Evolutionary conservation across 23 red algal species (phyloP).

Genomic region (Gracilaria domingensis): DNA sequence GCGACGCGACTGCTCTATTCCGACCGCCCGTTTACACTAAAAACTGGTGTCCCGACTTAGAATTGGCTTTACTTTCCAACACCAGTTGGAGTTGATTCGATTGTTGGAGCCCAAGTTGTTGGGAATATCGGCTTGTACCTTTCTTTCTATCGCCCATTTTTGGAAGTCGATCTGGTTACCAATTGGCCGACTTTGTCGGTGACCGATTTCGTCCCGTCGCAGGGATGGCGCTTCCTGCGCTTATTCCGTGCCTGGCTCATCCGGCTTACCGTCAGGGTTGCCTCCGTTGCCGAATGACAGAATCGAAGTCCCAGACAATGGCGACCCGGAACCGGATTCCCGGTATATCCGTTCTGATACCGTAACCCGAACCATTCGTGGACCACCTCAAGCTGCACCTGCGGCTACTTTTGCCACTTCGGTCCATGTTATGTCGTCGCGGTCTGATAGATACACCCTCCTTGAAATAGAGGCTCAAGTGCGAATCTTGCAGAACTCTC

Average conservation of each 20-base stretch:
- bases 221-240: not conserved
- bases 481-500: not conserved
- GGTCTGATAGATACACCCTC: not conserved
- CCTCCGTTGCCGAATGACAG: not conserved
- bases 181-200: not conserved
- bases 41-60: constrained; percentile 1
- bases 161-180: not conserved
- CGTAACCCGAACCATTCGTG: not conserved
- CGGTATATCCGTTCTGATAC: not conserved
- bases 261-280: not conserved
- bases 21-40: not conserved
- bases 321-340: not conserved
- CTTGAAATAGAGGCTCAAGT: not conserved
- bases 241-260: not conserved
- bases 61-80: not conserved
- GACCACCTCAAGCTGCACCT: not conserved
- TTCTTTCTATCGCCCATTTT: not conserved
- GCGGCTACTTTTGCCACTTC: not conserved
- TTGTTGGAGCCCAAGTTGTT: not conserved
- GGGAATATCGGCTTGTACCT: not conserved
- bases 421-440: not conserved
- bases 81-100: not conserved
- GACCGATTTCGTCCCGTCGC: not conserved
- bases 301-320: not conserved
- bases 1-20: not conserved